Base-by-base conservation (phyloP, 306 rosid species). In the Quercus glauca region DNA sequence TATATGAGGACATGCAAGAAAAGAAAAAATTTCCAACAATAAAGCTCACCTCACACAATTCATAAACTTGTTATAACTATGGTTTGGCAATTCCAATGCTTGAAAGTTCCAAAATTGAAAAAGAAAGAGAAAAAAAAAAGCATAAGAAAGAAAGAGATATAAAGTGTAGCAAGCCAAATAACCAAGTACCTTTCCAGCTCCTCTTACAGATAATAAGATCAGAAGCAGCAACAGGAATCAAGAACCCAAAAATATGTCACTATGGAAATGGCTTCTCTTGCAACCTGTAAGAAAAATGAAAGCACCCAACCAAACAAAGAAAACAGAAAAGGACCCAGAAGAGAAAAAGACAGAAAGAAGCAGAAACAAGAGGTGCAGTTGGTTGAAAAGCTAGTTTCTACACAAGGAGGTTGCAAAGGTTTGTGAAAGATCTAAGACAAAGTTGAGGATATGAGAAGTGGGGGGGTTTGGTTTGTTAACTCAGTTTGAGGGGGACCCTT, bases 111-210 rank as follows among this genome's bases (percentile, higher is more conserved):
- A 60, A 14, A 5, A 68, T 2, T 8, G n/a, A 31, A 20, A 63
- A 58, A 79, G 41, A 29, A 0, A 29, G 5, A 37, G 0, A 37
- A 7, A 64, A 73, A 17, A 41, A 80, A 19, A 61, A 28, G 55
- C 43, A 25, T 9, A 20, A 55, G 61, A 71, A 23, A 9, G 23
- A 74, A 60, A 73, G 69, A 28, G 70, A 25, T 4, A 55, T 6
- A 6, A 37, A 51, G 33, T 74, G 33, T 29, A 61, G 5, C 53
- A 49, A 80, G 20, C 20, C 75, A n/a, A 55, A 49, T 57, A 68
- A 76, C 31, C 73, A 82, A 6, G 86, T 80, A 57, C 73, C 83
- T 53, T 73, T 69, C 75, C 74, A 81, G 85, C 73, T 78, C 74
- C 79, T 69, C 21, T 29, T 17, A 33, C 17, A 60, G 73, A 70